Percentiles rank a stretch among this genome's conserved stretches.
These are phyloP conservation scores for Rhodamnia argentea DNA, from an alignment of 345 rosid species.

Conservation along the genomic window DNA sequence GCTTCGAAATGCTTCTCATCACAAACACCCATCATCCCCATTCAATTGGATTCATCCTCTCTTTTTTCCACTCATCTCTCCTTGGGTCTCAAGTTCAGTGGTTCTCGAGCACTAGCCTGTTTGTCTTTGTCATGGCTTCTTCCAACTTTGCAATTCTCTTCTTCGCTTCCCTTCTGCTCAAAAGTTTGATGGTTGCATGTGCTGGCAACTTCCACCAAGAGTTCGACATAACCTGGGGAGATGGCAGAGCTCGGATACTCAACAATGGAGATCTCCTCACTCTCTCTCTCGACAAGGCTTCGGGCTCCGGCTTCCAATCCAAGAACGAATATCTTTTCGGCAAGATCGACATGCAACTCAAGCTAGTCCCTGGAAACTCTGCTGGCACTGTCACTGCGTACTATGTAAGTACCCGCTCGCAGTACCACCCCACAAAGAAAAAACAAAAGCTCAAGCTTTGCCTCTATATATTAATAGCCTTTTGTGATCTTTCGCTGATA, in stretches of 20 bases:
- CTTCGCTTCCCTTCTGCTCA: background rate
- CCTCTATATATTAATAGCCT: background rate
- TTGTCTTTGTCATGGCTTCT: background rate
- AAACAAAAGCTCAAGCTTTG: background rate
- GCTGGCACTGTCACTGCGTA: conserved; percentile 77
- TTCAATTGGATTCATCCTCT: background rate
- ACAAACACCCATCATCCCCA: background rate
- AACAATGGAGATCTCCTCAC: conserved; percentile 47
- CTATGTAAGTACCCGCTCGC: background rate
- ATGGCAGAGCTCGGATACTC: conserved; percentile 41
- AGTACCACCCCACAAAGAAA: background rate
- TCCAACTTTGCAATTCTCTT: background rate
- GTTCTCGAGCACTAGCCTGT: background rate
- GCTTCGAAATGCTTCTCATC: background rate
- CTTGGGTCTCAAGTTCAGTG: background rate
- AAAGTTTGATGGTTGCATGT: background rate
- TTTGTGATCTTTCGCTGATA: background rate
- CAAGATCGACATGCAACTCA: conserved; percentile 57
- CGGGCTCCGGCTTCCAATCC: conserved; percentile 68
- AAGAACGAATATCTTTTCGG: conserved; percentile 43
- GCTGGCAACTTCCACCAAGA: conserved; percentile 32
- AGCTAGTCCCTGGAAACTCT: conserved; percentile 70
- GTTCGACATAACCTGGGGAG: conserved; percentile 50
- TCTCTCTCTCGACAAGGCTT: conserved; percentile 47
- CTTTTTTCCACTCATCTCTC: background rate